phyloP scores from a whole-genome alignment of 1,284 basidiomycete species.

The Tylopilus sp. region DNA sequence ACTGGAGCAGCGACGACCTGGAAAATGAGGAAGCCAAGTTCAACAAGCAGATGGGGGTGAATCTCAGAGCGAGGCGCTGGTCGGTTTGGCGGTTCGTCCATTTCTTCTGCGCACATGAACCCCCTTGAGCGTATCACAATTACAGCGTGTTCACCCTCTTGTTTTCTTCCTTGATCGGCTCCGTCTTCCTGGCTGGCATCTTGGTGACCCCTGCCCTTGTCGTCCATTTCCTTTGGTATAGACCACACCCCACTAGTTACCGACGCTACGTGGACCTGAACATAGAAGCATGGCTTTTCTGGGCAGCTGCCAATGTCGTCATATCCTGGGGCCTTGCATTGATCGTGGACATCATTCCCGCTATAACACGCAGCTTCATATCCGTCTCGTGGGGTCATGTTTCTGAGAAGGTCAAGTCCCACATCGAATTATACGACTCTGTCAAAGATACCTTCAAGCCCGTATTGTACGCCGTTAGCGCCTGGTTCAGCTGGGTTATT shows the following conservation, averaged over 20 bases:
- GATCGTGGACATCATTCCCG: slow-evolving; percentile 63
- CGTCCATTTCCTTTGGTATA: slow-evolving; percentile 66
- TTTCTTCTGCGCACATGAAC: not conserved
- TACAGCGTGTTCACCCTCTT: slow-evolving; percentile 56
- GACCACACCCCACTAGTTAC: slow-evolving; percentile 50
- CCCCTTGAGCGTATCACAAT: slow-evolving; percentile 4
- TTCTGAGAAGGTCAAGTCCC: slow-evolving; percentile 60
- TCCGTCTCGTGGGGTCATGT: slow-evolving; percentile 69
- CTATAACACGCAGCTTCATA: slow-evolving; percentile 49
- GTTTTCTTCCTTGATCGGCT: slow-evolving; percentile 69
- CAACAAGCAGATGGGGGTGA: slow-evolving; percentile 53
- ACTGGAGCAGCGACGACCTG: slow-evolving; percentile 73
- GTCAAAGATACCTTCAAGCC: slow-evolving; percentile 68
- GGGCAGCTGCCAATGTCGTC: slow-evolving; percentile 70
- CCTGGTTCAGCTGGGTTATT: slow-evolving; percentile 68
- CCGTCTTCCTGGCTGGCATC: slow-evolving; percentile 57
- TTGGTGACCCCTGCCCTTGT: slow-evolving; percentile 58
- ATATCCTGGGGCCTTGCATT: slow-evolving; percentile 75
- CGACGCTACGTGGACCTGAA: slow-evolving; percentile 62
- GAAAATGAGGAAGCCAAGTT: slow-evolving; percentile 66
- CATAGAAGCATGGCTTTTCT: slow-evolving; percentile 73
- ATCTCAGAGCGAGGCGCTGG: slow-evolving; percentile 46
- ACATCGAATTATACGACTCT: slow-evolving; percentile 64
- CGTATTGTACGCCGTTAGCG: slow-evolving; percentile 60
- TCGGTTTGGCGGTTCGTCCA: slow-evolving; percentile 50